Conservation (phyloP, 1,284 basidiomycete species). For the Amylostereum areolatum region DNA sequence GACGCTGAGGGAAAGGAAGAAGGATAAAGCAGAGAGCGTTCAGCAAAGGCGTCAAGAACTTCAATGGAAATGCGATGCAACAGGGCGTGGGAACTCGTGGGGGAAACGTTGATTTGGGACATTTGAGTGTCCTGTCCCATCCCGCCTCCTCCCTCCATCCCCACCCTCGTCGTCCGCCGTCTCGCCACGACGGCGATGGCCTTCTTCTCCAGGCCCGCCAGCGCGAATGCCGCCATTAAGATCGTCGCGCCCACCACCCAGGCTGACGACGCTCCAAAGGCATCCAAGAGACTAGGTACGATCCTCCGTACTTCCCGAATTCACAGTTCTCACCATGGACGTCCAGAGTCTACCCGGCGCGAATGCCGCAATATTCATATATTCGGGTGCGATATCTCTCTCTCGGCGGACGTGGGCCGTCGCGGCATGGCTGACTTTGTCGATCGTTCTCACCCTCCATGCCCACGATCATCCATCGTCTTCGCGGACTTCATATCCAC, state of each 20-base stretch:
- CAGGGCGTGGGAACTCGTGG: too few species aligned
- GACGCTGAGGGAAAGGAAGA: slow-evolving; percentile 4
- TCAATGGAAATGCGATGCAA: too few species aligned
- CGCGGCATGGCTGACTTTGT: background rate
- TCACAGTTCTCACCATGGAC: slow-evolving; percentile 5
- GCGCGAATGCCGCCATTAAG: slow-evolving; percentile 48
- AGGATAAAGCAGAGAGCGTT: too few species aligned
- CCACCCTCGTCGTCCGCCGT: too few species aligned
- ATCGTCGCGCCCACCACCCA: slow-evolving; percentile 43
- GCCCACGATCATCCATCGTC: too few species aligned
- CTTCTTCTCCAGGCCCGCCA: slow-evolving; percentile 39
- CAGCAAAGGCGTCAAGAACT: too few species aligned
- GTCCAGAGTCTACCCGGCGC: slow-evolving; percentile 59
- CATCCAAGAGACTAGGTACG: slow-evolving; percentile 37
- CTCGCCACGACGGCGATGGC: slow-evolving; percentile 22
- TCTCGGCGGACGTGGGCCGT: background rate
- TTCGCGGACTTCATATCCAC: too few species aligned
- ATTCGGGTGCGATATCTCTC: slow-evolving; percentile 57
- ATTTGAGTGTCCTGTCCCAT: too few species aligned
- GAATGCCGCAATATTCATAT: slow-evolving; percentile 87
- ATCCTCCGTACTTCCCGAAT: slow-evolving; percentile 10
- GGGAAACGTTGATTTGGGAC: too few species aligned
- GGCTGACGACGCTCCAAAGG: slow-evolving; percentile 27
- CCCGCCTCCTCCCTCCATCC: too few species aligned
- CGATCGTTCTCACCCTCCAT: too few species aligned